Base-by-base conservation (phyloP, 108 stramenopile species). In the Cyclotella atomus region DNA sequence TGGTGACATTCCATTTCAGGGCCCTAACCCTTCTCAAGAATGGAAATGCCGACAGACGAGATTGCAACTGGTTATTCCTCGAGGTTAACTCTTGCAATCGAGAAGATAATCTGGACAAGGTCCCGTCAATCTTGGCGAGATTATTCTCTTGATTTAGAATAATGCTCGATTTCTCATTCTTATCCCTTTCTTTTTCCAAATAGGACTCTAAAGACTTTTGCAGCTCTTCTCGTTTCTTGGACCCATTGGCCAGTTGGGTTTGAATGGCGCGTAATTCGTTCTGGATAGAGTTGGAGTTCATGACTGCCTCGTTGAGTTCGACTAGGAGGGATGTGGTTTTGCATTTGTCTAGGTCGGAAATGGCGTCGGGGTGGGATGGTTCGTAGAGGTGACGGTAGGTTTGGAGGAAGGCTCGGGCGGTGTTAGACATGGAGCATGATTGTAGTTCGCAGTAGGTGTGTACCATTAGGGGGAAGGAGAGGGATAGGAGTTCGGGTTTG, bases 371-470 rank as follows among this genome's bases (percentile, higher is more conserved):
- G 56, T 92, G 87, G 20, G 81, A 38, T 10, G 91, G 85, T 36
- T 92, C 88, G 74, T 93, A 93, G 3, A 95, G 61, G 20, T 91
- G 86, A 57, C 76, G 74, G 65, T 91, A 95, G 23, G 95, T 89
- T 24, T 84, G 79, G 7, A 92, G 76, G 15, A 95, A 72, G 4
- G 85, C 78, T 28, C 76, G 80, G 9, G 95, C 92, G 8, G 89
- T 92, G 23, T 80, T 69, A 56, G 91, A 89, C 84, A 95, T 82
- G n/a, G 86, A 87, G 29, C 86, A 87, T 57, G 92, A 87, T 28
- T 93, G 76, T 55, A 95, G 73, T 63, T 95, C 91, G 56, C 92
- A 91, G 73, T 95, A 93, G 35, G 95, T 92, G 50, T 95, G 92
- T 10, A 93, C 92, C 77, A 92, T 72, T 47, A 92, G 71, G 44